A percentile compares a stretch with the other conserved stretches of the same genome.
Conservation (phyloP, 1,139 yeast genomes). For the Tardiomyces blankii region DNA sequence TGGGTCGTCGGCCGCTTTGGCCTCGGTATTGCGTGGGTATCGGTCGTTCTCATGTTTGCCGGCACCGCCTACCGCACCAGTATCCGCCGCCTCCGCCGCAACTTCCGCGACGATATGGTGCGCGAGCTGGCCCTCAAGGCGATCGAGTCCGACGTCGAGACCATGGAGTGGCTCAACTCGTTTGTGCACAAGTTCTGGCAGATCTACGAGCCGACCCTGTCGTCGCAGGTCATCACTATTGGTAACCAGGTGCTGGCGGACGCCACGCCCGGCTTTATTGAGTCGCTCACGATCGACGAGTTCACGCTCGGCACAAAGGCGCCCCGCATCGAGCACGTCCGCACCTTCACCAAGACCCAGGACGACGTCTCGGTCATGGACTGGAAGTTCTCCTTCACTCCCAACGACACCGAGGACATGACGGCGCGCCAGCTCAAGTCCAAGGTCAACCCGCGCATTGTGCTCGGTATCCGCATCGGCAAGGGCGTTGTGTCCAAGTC, state of each 20-base stretch:
- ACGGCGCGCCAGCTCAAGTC: conserved; percentile 75
- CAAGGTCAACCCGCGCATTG: conserved; percentile 67
- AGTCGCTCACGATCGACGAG: conserved; percentile 72
- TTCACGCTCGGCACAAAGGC: conserved; percentile 94
- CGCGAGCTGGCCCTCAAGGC: conserved; percentile 72
- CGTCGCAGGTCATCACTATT: conserved; percentile 76
- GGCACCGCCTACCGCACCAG: conserved; percentile 73
- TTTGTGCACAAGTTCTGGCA: conserved; percentile 87
- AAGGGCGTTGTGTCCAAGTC: conserved; percentile 30
- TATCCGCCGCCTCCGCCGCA: conserved; percentile 64
- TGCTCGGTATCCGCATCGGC: conserved; percentile 30
- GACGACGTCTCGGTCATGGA: conserved; percentile 95
- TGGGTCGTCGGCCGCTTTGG: conserved; percentile 72
- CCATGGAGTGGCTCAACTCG: conserved; percentile 90
- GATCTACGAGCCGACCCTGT: conserved; percentile 78
- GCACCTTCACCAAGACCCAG: conserved; percentile 77
- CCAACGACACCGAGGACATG: conserved; percentile 77
- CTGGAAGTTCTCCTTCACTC: conserved; percentile 84
- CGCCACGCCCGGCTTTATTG: conserved; percentile 68
- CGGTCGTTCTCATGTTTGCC: conserved; percentile 50
- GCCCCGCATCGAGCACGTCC: conserved; percentile 80
- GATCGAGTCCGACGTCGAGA: conserved; percentile 80
- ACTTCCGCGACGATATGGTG: conserved; percentile 68
- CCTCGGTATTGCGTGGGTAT: conserved; percentile 71
- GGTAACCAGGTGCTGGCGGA: conserved; percentile 74